phyloP scores from a whole-genome alignment of 1,284 basidiomycete genomes.

The Ustilago sp. region DNA sequence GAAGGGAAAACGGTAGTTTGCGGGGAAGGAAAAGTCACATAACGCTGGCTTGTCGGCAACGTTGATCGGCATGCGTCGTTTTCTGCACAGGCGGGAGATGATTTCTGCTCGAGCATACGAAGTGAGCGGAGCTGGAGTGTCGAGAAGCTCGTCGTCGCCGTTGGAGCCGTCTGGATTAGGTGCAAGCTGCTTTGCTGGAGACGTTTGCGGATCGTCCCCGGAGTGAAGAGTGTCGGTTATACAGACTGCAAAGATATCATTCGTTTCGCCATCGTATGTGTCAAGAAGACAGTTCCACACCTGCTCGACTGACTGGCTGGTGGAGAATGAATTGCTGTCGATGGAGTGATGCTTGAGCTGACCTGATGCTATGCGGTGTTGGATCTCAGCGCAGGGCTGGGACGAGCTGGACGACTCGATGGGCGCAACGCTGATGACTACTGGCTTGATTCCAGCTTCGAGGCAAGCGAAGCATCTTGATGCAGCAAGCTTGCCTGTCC shows the following conservation, averaged over 20 bases:
- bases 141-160: slow-evolving; percentile 12
- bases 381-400: slow-evolving; percentile 76
- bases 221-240: slow-evolving; percentile 65
- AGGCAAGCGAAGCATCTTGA: slow-evolving; percentile 83
- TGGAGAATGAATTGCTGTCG: slow-evolving; percentile 7
- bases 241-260: slow-evolving; percentile 62
- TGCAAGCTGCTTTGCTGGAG: not conserved
- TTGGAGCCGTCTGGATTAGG: not conserved
- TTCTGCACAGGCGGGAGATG: slow-evolving; percentile 53
- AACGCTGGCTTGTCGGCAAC: slow-evolving; percentile 85
- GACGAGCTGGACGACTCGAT: not conserved
- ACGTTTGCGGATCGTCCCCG: slow-evolving; percentile 30
- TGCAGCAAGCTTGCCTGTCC: slow-evolving; percentile 81
- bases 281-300: slow-evolving; percentile 28
- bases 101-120: slow-evolving; percentile 47
- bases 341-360: slow-evolving; percentile 73
- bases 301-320: slow-evolving; percentile 9
- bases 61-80: slow-evolving; percentile 80
- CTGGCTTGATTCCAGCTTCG: slow-evolving; percentile 82
- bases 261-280: slow-evolving; percentile 21
- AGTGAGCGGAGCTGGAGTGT: slow-evolving; percentile 14
- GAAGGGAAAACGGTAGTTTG: slow-evolving; percentile 82
- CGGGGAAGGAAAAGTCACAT: slow-evolving; percentile 90
- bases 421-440: slow-evolving; percentile 72
- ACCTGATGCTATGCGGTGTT: slow-evolving; percentile 68